phyloP scores from a whole-genome alignment of 2,329 filamentous ascomycete species.

The Apiospora hydei region DNA sequence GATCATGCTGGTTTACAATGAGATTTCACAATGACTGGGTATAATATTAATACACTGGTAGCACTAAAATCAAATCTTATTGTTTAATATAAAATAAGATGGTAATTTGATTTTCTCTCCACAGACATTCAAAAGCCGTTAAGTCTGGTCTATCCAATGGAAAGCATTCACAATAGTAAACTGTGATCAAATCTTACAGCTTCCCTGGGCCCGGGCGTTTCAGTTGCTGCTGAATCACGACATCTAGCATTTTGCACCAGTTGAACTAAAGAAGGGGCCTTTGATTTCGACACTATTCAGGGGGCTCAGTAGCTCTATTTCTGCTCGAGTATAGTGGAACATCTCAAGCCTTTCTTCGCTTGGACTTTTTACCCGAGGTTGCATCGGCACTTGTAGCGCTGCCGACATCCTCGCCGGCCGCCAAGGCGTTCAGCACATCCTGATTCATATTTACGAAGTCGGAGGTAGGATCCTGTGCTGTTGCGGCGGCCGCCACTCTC shows the following conservation, averaged over 20 bases:
- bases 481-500: conserved; percentile 50
- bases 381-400: conserved; percentile 33
- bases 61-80: neutral
- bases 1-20: too few species aligned
- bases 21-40: too few species aligned
- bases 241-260: neutral
- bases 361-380: conserved; percentile 39
- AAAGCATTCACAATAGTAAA: neutral
- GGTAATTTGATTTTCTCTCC: too few species aligned
- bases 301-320: neutral
- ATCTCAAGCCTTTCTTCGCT: conserved; percentile 42
- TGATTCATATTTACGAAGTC: conserved; percentile 50
- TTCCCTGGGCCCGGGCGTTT: neutral
- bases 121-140: too few species aligned
- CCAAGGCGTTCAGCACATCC: conserved; percentile 56
- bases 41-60: too few species aligned
- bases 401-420: conserved; percentile 37
- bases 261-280: neutral
- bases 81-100: neutral
- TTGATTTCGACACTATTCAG: neutral
- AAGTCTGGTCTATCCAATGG: neutral
- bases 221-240: neutral
- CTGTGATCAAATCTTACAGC: neutral
- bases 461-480: conserved; percentile 6
- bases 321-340: neutral